Evolutionary conservation across 768 basidiomycete species (phyloP).

Genomic region (Tephrocybe sp.): DNA sequence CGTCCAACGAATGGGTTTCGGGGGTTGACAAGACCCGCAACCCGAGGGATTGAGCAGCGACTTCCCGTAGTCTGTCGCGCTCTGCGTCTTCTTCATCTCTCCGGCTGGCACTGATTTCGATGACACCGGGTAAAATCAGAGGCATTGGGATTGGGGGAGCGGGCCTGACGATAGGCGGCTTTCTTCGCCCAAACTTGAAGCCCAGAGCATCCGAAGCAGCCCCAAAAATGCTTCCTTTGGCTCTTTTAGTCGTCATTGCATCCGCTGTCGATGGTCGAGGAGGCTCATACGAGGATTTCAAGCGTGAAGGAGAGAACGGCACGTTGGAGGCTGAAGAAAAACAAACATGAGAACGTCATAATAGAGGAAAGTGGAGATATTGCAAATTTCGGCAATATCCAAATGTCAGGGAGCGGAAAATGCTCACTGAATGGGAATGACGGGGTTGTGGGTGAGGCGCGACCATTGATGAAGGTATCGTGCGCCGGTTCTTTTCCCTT

Average conservation of each 20-base stretch:
- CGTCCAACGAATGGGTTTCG: slow-evolving; percentile 32
- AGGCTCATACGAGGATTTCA: slow-evolving; percentile 19
- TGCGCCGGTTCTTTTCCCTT: slow-evolving; percentile 31
- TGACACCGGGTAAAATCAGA: slow-evolving; percentile 61
- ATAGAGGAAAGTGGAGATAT: neutral
- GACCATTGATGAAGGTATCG: slow-evolving; percentile 15
- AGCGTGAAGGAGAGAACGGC: slow-evolving; percentile 23
- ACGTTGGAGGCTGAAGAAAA: slow-evolving; percentile 12
- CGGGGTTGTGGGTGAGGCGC: slow-evolving; percentile 18
- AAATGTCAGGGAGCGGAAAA: slow-evolving; percentile 6
- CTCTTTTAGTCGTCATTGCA: slow-evolving; percentile 25
- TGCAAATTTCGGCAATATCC: neutral
- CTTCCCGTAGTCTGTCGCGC: slow-evolving; percentile 69
- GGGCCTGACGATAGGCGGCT: slow-evolving; percentile 32
- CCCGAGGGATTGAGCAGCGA: slow-evolving; percentile 75
- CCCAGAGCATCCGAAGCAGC: slow-evolving; percentile 53
- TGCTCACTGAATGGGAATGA: slow-evolving; percentile 19
- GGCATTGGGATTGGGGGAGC: slow-evolving; percentile 31
- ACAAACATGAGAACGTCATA: neutral
- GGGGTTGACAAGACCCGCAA: slow-evolving; percentile 51
- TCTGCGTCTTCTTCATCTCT: slow-evolving; percentile 68
- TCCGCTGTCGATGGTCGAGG: slow-evolving; percentile 23
- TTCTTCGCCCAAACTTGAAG: slow-evolving; percentile 47
- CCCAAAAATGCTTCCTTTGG: slow-evolving; percentile 45
- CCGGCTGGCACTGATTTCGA: slow-evolving; percentile 61